phyloP scores from a whole-genome alignment of 768 basidiomycete species.

The Leucogyrophana mollusca region DNA sequence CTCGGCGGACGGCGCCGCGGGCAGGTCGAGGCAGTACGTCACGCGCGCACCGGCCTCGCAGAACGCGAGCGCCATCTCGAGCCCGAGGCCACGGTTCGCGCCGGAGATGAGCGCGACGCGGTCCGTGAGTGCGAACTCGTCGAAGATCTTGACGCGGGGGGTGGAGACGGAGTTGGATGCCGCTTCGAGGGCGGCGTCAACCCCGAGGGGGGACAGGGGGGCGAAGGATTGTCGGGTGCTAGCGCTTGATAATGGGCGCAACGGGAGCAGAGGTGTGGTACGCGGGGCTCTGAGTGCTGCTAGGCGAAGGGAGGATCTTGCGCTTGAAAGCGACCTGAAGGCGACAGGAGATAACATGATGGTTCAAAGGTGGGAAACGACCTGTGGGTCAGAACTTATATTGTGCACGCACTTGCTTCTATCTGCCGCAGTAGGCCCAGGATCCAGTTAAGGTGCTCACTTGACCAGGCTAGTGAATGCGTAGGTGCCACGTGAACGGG shows the following conservation, averaged over 20 bases:
- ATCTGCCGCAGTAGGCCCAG: too few species aligned
- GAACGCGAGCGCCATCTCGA: slow-evolving; percentile 30
- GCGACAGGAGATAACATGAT: too few species aligned
- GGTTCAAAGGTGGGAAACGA: too few species aligned
- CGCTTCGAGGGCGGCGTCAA: slow-evolving; percentile 45
- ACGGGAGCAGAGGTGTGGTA: too few species aligned
- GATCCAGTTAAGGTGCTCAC: too few species aligned
- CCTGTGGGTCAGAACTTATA: too few species aligned
- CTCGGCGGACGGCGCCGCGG: slow-evolving; percentile 27
- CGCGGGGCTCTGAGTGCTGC: too few species aligned
- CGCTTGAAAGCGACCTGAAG: too few species aligned
- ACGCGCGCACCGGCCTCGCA: slow-evolving; percentile 35
- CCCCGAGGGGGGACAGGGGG: slow-evolving; percentile 53
- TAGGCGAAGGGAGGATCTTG: too few species aligned
- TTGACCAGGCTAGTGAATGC: neutral
- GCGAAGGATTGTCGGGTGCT: neutral
- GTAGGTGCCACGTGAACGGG: too few species aligned
- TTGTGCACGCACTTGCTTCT: too few species aligned
- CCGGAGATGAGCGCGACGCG: slow-evolving; percentile 28
- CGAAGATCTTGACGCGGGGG: slow-evolving; percentile 42
- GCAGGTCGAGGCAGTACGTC: slow-evolving; percentile 34
- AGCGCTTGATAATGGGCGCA: too few species aligned
- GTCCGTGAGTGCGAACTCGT: slow-evolving; percentile 30
- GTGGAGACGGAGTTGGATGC: slow-evolving; percentile 24
- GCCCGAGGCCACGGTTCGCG: slow-evolving; percentile 27